These are phyloP conservation scores for Lactifluus volemus DNA, from an alignment of 768 basidiomycete genomes.

Conservation along the genomic window DNA sequence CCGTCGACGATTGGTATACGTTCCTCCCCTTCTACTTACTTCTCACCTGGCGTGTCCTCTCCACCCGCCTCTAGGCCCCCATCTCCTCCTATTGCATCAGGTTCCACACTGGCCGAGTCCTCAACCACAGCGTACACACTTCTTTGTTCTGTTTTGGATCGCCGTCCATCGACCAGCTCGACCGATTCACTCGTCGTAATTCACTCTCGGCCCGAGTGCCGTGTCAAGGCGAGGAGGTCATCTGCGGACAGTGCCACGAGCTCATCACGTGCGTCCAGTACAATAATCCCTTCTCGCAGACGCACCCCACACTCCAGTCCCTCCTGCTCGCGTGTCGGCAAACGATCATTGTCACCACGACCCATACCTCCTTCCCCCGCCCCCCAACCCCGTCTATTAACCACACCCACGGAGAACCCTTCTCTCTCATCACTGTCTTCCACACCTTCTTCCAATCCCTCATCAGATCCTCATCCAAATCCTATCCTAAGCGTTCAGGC, in stretches of 20 bases:
- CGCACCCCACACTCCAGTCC: conserved; percentile 3
- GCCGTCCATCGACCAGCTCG: conserved; percentile 17
- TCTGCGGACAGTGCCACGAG: not conserved
- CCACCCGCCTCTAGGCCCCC: not conserved
- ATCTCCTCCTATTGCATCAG: not conserved
- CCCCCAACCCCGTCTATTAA: conserved; percentile 36
- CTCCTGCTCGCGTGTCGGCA: conserved; percentile 18
- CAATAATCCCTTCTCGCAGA: not conserved
- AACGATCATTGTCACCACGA: conserved; percentile 12
- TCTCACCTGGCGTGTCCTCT: conserved; percentile 18
- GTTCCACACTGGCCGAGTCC: conserved; percentile 16
- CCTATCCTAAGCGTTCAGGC: conserved; percentile 58
- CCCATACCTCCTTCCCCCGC: conserved; percentile 18
- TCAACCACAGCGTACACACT: conserved; percentile 53
- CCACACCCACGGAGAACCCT: conserved; percentile 49
- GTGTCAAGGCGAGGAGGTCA: not conserved
- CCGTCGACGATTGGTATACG: conserved; percentile 69
- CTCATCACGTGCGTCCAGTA: conserved; percentile 3
- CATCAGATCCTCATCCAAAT: conserved; percentile 44
- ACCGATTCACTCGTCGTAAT: not conserved
- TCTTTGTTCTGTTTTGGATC: conserved; percentile 45
- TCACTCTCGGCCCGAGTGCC: not conserved
- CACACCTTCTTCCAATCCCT: conserved; percentile 41
- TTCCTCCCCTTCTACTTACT: conserved; percentile 17
- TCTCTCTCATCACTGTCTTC: conserved; percentile 26